Base-by-base conservation (phyloP, 176 grass and related monocot genomes). In the Triticum monococcum region DNA sequence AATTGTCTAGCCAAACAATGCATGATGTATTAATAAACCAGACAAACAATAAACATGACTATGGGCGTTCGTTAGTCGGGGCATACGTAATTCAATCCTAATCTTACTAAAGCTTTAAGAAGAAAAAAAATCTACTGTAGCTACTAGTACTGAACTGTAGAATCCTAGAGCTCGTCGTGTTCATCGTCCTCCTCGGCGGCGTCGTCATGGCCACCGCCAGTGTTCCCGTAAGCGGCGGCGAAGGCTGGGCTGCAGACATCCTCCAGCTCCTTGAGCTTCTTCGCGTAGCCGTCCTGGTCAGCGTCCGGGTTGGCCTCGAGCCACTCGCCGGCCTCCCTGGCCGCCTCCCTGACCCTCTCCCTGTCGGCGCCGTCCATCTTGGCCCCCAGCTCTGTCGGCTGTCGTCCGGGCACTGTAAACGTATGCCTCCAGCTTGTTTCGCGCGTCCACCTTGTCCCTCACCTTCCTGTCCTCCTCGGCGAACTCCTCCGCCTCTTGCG, bases 191-290 rank as follows among this genome's bases (percentile, higher is more conserved):
- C 88, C 2, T 72, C 22, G 9, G 28, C 12, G 4, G 0, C 37
- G 9, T 7, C 36, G 13, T 80, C 18, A 1, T 46, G 36, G 2
- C 40, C 18, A 8, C 77, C 68, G 11, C 67, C 68, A 2, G 83
- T 22, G 62, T 71, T 70, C 57, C 69, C 41, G 71, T 90, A 86
- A 0, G 64, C 67, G 0, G 68, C 33, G 0, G 77, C 65, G 36
- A 90, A 81, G 67, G 68, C 59, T 0, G 82, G 83, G 48, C 77
- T 86, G 68, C 77, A 90, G 13, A 82, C 57, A 86, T 88, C 71
- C 59, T 83, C 78, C 8, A 79, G 60, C 87, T 89, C 64, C 72
- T 85, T 79, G 18, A 89, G 48, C 81, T 84, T 89, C 32, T 89
- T 81, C 16, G 24, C 16, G 30, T 84, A 89, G 17, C 77, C 70